Evolutionary conservation across 202 grass and related monocot species (phyloP).

Genomic region (Bolboschoenoplectus hybrid): DNA sequence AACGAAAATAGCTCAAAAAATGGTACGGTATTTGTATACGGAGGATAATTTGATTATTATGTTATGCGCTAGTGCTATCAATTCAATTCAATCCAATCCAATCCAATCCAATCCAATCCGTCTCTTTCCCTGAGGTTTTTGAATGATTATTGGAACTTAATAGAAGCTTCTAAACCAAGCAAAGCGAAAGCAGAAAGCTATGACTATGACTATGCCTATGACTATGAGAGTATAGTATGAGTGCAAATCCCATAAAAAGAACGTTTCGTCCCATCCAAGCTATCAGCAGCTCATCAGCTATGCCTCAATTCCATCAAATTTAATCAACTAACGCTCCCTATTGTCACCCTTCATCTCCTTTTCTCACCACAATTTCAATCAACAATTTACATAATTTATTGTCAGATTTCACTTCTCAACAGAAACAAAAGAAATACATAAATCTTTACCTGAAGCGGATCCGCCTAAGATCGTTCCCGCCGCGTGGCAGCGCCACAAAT

Average conservation of each 20-base stretch:
- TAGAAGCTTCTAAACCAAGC: conserved; percentile 40
- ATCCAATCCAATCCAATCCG: no score
- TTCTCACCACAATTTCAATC: background rate
- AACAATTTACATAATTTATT: no score
- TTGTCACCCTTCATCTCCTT: background rate
- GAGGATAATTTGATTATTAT: background rate
- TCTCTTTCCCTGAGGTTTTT: background rate
- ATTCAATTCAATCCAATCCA: no score
- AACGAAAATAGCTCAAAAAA: background rate
- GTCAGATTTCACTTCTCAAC: background rate
- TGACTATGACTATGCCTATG: no score
- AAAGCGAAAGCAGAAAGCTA: conserved; percentile 19
- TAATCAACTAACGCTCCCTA: conserved; percentile 12
- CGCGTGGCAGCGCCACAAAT: conserved; percentile 66
- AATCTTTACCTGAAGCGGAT: conserved; percentile 83
- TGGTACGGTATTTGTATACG: background rate
- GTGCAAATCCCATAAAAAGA: conserved; percentile 16
- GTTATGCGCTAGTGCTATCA: background rate
- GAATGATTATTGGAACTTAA: conserved; percentile 13
- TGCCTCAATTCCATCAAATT: background rate
- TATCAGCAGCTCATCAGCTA: no score
- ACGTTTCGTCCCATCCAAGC: conserved; percentile 3
- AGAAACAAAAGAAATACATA: conserved; percentile 2
- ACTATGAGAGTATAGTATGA: background rate
- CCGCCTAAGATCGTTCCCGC: conserved; percentile 77